Base-by-base conservation (phyloP, 2,329 filamentous ascomycete genomes). In the Colletotrichum graminicola region DNA sequence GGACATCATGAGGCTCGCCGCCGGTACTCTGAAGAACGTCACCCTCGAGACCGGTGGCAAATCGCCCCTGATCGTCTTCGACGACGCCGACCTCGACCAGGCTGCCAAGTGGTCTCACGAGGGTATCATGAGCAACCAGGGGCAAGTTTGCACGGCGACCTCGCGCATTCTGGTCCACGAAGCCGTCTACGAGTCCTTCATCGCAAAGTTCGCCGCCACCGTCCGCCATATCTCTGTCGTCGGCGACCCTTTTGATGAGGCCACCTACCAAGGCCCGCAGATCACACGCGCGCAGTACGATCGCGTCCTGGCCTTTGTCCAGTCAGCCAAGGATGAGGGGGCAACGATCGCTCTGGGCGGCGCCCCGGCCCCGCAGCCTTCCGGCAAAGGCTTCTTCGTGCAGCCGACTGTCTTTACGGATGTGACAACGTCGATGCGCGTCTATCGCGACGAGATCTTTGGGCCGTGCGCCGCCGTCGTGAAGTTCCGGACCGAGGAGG, bases 1-100 rank as follows among this genome's bases (percentile, higher is more conserved):
- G 67, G 86, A 91, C 76, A 92, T 93, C 71, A 93, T 93, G 91
- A 91, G 91, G 76, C 84, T 88, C 80, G 91, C 91, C 0, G 84
- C 89, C 1, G 82, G 85, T 0, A 92, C 82, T 49, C 79, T 88
- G 78, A 90, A 90, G 79, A 88, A 88, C 74, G 85, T 90, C 63
- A 89, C 87, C 5, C 82, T 90, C 10, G 88, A 90, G 78, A 88
- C 87, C 14, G 89, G 89, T 49, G 89, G 89, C 66, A 91, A 91
- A 79, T 87, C 84, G 14, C 88, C 89, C 1, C 80, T 89, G 26
- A 77, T 91, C 39, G 84, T 91, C 18, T 91, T 91, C 74, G 84
- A 87, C 5, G 89, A 91, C 76, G 88, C 88, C 10, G 85, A 90
- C 72, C 74, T 91, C 54, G 87, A 89, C n/a, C 88, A 90, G 77